These are phyloP conservation scores for Globisporangium nodosum DNA, from an alignment of 352 stramenopile genomes.

Conservation along the genomic window DNA sequence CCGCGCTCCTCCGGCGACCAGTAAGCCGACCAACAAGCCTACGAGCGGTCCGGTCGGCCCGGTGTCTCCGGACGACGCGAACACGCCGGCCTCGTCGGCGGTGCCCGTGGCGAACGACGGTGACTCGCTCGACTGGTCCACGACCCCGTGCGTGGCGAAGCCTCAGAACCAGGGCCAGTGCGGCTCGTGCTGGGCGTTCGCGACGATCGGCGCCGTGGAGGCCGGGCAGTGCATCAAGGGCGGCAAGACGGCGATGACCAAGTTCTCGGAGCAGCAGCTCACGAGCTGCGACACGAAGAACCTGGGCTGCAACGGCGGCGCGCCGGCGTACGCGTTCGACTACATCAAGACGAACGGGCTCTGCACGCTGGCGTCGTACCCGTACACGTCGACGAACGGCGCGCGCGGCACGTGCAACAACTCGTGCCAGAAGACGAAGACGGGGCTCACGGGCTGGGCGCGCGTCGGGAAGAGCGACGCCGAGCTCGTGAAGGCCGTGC, in stretches of 20 bases:
- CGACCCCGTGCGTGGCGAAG: slow-evolving; percentile 93
- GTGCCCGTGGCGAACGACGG: slow-evolving; percentile 9
- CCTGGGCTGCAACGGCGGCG: slow-evolving; percentile 88
- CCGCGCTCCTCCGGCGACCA: not conserved
- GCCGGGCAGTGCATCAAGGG: slow-evolving; percentile 78
- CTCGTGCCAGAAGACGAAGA: slow-evolving; percentile 11
- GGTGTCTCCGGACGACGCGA: slow-evolving; percentile 5
- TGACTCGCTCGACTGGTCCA: slow-evolving; percentile 30
- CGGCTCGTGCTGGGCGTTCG: slow-evolving; percentile 97
- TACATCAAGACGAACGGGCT: slow-evolving; percentile 85
- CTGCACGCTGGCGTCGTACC: slow-evolving; percentile 13
- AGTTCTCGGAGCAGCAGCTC: slow-evolving; percentile 89
- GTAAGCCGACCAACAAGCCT: not conserved
- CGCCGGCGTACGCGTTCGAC: slow-evolving; percentile 85
- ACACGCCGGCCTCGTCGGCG: not conserved
- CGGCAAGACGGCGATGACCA: slow-evolving; percentile 36
- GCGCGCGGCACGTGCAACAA: slow-evolving; percentile 10
- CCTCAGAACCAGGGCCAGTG: slow-evolving; percentile 95
- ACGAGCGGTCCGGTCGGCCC: not conserved
- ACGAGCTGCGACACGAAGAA: slow-evolving; percentile 86
- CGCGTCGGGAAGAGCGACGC: slow-evolving; percentile 51
- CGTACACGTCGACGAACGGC: not conserved
- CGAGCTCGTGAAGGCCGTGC: slow-evolving; percentile 78
- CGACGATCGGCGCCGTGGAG: slow-evolving; percentile 86
- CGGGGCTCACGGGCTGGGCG: slow-evolving; percentile 22